phyloP scores from a whole-genome alignment of 495 filamentous ascomycete genomes.

The Aspergillus panamensis region DNA sequence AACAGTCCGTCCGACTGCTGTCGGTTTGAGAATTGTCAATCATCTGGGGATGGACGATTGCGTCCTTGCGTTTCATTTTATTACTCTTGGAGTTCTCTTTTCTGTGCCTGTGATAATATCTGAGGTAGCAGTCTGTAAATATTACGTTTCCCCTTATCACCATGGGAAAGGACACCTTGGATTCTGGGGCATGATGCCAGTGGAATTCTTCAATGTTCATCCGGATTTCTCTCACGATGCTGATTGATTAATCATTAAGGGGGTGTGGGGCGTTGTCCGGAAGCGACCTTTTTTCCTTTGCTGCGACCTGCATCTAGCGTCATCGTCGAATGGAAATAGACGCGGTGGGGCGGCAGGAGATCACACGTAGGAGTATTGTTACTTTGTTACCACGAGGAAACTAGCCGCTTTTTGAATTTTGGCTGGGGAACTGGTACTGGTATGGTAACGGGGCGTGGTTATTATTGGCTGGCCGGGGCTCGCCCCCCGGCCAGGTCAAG shows the following conservation, averaged over 20 bases:
- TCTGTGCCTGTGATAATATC: too few relatives aligned
- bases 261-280: constrained; percentile 21
- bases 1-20: constrained; percentile 1
- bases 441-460: constrained; percentile 14
- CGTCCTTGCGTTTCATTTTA: background rate
- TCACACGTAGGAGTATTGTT: constrained; percentile 21
- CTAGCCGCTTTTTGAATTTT: background rate
- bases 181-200: background rate
- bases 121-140: too few relatives aligned
- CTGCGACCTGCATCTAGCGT: constrained; percentile 19
- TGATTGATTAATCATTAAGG: constrained; percentile 19
- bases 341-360: constrained; percentile 16
- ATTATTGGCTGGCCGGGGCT: constrained; percentile 6
- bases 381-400: constrained; percentile 28
- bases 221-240: constrained; percentile 10
- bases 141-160: background rate
- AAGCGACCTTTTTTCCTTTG: constrained; percentile 16
- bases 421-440: constrained; percentile 8
- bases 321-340: constrained; percentile 4
- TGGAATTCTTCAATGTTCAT: constrained; percentile 5
- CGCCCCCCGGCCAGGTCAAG: constrained; percentile 3
- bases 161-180: background rate
- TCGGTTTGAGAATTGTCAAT: constrained; percentile 9
- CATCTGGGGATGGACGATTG: background rate
- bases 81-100: background rate